Evolutionary conservation across 768 basidiomycete species (phyloP).

Genomic region (Pisolithus microcarpus): DNA sequence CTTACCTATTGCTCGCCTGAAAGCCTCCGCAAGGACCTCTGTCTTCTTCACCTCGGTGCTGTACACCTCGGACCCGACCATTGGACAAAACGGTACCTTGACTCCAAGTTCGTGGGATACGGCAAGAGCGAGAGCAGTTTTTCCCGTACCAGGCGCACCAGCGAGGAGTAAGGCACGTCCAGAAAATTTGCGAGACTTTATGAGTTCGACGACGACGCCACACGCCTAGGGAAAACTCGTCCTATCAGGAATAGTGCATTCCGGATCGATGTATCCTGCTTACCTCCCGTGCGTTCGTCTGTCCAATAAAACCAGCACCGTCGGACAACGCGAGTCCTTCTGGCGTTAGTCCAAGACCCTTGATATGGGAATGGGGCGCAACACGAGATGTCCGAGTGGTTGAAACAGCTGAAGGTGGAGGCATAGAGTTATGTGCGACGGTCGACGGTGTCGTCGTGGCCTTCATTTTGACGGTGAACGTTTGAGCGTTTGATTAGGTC

Average conservation of each 20-base stretch:
- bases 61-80: conserved; percentile 98
- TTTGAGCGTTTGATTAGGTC: too few species aligned
- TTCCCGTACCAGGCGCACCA: conserved; percentile 95
- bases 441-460: conserved; percentile 39
- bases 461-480: conserved; percentile 27
- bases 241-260: not conserved
- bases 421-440: conserved; percentile 66
- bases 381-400: conserved; percentile 70
- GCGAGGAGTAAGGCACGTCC: conserved; percentile 89
- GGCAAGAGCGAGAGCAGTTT: conserved; percentile 95
- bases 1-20: conserved; percentile 92
- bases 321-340: conserved; percentile 74
- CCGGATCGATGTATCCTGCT: conserved; percentile 2
- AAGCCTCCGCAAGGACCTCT: conserved; percentile 91
- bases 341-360: conserved; percentile 82
- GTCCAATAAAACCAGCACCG: conserved; percentile 85
- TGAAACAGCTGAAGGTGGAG: conserved; percentile 56
- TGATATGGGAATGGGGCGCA: conserved; percentile 93
- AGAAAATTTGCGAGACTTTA: conserved; percentile 88
- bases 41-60: conserved; percentile 98
- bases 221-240: conserved; percentile 57
- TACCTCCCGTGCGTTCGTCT: conserved; percentile 86
- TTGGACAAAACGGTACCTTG: conserved; percentile 97
- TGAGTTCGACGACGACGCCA: conserved; percentile 81
- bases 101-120: conserved; percentile 89